phyloP scores from a whole-genome alignment of 2,329 filamentous ascomycete genomes.

The Fonsecaea multimorphosa region DNA sequence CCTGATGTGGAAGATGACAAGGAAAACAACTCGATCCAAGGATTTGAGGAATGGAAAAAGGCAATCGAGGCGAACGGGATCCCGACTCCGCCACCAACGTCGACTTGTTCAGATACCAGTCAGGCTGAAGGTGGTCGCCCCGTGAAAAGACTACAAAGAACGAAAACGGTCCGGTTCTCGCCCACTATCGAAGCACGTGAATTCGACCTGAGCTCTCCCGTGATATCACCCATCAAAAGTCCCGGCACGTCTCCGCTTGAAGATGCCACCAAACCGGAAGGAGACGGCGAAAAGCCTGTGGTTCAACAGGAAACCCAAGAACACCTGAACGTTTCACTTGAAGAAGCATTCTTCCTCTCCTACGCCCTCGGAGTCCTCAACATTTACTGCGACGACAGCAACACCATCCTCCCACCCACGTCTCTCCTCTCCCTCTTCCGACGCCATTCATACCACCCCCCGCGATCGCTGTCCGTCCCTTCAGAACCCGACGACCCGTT shows the following conservation, averaged over 20 bases:
- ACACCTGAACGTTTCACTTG: constrained; percentile 86
- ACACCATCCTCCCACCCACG: constrained; percentile 56
- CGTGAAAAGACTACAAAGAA: constrained; percentile 32
- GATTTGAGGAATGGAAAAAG: constrained; percentile 40
- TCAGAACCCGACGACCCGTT: constrained; percentile 81
- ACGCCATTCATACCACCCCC: constrained; percentile 71
- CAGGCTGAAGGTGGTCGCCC: constrained; percentile 32
- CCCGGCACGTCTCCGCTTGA: constrained; percentile 32
- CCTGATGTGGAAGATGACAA: constrained; percentile 27
- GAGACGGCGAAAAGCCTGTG: constrained; percentile 33
- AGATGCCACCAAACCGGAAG: constrained; percentile 17
- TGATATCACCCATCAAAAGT: constrained; percentile 40
- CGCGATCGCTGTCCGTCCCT: constrained; percentile 50
- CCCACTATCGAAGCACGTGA: constrained; percentile 70
- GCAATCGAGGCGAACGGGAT: constrained; percentile 37
- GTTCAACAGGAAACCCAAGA: constrained; percentile 65
- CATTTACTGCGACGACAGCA: constrained; percentile 54
- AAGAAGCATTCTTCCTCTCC: constrained; percentile 89
- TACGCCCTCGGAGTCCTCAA: constrained; percentile 79
- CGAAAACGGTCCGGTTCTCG: constrained; percentile 74
- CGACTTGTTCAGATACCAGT: constrained; percentile 38
- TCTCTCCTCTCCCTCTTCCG: constrained; percentile 72
- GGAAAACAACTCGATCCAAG: constrained; percentile 32
- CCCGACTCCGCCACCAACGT: constrained; percentile 40
- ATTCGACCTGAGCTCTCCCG: constrained; percentile 49